A percentile compares a stretch with the other conserved stretches of the same genome.
Conservation (phyloP, 345 rosid species). For the Lepidium sativum region DNA sequence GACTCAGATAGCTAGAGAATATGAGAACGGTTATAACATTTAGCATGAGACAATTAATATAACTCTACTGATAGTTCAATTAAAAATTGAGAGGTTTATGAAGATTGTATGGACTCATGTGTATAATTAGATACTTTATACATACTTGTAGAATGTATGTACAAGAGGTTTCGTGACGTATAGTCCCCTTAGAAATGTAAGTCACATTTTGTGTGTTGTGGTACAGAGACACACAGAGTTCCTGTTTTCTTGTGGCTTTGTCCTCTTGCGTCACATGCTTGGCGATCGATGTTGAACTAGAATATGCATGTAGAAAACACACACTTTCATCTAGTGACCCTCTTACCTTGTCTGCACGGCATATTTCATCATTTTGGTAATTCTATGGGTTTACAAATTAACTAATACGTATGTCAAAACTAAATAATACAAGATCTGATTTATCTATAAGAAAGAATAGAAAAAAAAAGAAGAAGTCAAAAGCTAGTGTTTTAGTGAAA, state of each 20-base stretch:
- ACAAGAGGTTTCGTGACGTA: constrained; percentile 8
- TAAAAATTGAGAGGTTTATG: not conserved
- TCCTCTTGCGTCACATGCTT: constrained; percentile 16
- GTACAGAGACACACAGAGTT: not conserved
- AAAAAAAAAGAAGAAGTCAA: no score
- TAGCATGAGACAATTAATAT: not conserved
- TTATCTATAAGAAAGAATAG: no score
- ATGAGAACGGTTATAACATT: not conserved
- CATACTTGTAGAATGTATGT: not conserved
- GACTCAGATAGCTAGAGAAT: not conserved
- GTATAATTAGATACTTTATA: not conserved
- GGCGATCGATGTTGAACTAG: not conserved
- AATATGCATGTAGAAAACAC: not conserved
- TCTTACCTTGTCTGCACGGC: not conserved
- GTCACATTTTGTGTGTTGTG: constrained; percentile 13
- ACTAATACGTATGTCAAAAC: not conserved
- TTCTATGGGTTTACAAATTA: not conserved
- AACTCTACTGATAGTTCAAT: not conserved
- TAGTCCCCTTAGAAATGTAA: constrained; percentile 10
- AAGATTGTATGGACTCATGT: not conserved
- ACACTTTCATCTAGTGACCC: not conserved
- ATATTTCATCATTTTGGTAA: not conserved
- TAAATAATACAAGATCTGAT: no score
- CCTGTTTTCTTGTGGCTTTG: constrained; percentile 17
- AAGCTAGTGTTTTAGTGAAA: no score